Percentiles rank a stretch among this genome's conserved stretches.
Conservation (phyloP, 2,329 filamentous ascomycete genomes). For the Ascochyta lentis region DNA sequence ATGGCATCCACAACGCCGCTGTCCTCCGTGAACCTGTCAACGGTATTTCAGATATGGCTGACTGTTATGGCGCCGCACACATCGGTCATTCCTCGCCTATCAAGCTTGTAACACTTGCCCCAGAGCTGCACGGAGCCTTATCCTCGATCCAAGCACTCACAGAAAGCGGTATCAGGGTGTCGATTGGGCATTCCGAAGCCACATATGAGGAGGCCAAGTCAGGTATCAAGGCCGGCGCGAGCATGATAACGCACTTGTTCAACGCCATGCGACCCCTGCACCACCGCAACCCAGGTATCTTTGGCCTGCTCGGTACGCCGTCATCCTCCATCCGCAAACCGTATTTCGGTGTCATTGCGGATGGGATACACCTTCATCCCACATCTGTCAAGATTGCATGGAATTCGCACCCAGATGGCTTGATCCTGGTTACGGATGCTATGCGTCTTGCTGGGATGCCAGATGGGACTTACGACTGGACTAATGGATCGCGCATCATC, state of each 20-base stretch:
- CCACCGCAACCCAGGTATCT: slow-evolving; percentile 89
- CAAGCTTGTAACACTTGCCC: slow-evolving; percentile 85
- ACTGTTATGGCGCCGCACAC: slow-evolving; percentile 76
- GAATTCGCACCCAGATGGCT: slow-evolving; percentile 81
- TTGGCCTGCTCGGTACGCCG: slow-evolving; percentile 74
- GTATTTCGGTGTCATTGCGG: slow-evolving; percentile 87
- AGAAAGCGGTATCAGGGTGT: slow-evolving; percentile 72
- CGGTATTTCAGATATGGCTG: slow-evolving; percentile 69
- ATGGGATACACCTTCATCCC: slow-evolving; percentile 89
- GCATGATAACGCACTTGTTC: slow-evolving; percentile 92
- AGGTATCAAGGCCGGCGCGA: slow-evolving; percentile 76
- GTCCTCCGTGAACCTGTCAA: slow-evolving; percentile 70
- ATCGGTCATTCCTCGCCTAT: slow-evolving; percentile 61
- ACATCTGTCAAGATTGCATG: slow-evolving; percentile 89
- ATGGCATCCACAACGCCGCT: slow-evolving; percentile 81
- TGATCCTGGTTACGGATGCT: slow-evolving; percentile 90
- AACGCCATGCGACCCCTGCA: slow-evolving; percentile 92
- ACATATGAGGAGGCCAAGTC: slow-evolving; percentile 80
- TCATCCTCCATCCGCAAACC: slow-evolving; percentile 59
- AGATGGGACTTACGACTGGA: slow-evolving; percentile 86
- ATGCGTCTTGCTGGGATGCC: slow-evolving; percentile 86
- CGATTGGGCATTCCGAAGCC: slow-evolving; percentile 86
- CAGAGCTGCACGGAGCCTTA: slow-evolving; percentile 76
- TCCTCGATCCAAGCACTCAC: slow-evolving; percentile 70
- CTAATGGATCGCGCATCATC: slow-evolving; percentile 70